These are phyloP conservation scores for Podospora pseudoanserina DNA, from an alignment of 495 filamentous ascomycete species.

Conservation along the genomic window DNA sequence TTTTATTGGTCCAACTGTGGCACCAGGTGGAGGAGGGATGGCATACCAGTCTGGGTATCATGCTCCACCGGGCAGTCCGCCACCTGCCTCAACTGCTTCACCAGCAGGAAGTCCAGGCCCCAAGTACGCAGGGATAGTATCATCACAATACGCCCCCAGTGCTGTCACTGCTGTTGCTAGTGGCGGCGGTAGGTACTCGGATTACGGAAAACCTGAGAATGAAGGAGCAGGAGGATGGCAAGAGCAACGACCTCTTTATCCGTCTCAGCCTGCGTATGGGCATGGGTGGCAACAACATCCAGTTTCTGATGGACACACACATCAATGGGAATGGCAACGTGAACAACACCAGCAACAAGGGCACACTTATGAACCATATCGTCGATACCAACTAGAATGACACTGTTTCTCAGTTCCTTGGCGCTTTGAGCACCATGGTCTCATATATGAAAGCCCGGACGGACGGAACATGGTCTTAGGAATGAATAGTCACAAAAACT, in stretches of 20 bases:
- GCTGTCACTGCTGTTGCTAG: not conserved
- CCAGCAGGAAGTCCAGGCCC: not conserved
- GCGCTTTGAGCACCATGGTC: no score
- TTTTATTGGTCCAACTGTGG: not conserved
- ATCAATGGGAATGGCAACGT: not conserved
- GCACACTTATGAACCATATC: not conserved
- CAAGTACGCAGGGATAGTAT: not conserved
- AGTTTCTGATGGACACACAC: no score
- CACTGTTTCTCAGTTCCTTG: no score
- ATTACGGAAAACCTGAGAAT: not conserved
- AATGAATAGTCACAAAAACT: no score
- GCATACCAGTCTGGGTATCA: slow-evolving; percentile 7
- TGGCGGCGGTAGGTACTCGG: not conserved
- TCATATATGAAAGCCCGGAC: no score
- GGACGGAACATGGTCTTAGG: no score
- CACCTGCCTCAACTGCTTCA: not conserved
- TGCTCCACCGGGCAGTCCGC: slow-evolving; percentile 8
- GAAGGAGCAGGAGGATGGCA: not conserved
- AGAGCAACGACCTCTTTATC: not conserved
- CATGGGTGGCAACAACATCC: not conserved
- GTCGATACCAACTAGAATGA: not conserved
- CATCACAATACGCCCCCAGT: slow-evolving; percentile 9
- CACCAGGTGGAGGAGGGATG: slow-evolving; percentile 5
- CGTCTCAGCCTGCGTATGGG: not conserved
- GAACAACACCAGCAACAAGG: not conserved